These are phyloP conservation scores for Penicillium sp. DNA, from an alignment of 2,329 filamentous ascomycete species.

Conservation along the genomic window DNA sequence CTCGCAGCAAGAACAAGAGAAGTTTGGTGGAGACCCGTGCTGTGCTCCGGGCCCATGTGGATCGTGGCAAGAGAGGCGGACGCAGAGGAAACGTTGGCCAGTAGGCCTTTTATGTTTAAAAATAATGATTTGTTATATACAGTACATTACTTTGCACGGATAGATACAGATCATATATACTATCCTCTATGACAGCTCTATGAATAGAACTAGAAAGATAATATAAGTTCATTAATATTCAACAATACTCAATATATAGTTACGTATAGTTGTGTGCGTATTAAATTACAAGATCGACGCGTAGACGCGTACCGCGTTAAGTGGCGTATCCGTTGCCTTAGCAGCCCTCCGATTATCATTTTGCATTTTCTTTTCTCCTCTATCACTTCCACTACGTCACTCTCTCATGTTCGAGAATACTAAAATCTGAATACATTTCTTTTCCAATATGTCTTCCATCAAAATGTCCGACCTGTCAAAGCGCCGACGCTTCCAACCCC, in stretches of 20 bases:
- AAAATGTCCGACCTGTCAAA: conserved; percentile 32
- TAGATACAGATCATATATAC: not conserved
- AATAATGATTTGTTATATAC: conserved; percentile 8
- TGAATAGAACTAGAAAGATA: too few relatives aligned
- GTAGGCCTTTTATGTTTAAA: not conserved
- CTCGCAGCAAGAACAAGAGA: conserved; percentile 91
- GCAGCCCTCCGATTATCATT: not conserved
- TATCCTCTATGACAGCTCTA: not conserved
- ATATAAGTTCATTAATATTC: not conserved
- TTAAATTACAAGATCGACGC: not conserved
- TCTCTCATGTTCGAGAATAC: not conserved
- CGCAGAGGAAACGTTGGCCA: conserved; percentile 64
- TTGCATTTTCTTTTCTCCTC: not conserved
- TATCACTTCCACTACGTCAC: conserved; percentile 5
- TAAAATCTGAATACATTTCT: not conserved
- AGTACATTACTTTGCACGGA: not conserved
- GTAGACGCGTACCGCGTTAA: conserved; percentile 4
- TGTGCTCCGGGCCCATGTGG: conserved; percentile 75
- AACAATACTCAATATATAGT: too few relatives aligned
- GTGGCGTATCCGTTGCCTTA: conserved; percentile 2
- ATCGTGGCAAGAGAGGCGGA: conserved; percentile 79
- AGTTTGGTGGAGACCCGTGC: conserved; percentile 83
- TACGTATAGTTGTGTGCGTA: too few relatives aligned
- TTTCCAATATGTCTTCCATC: conserved; percentile 19
- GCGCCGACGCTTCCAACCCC: conserved; percentile 46